These are phyloP conservation scores for Dothideomycetidae sp. DNA, from an alignment of 2,329 filamentous ascomycete species.

Conservation along the genomic window DNA sequence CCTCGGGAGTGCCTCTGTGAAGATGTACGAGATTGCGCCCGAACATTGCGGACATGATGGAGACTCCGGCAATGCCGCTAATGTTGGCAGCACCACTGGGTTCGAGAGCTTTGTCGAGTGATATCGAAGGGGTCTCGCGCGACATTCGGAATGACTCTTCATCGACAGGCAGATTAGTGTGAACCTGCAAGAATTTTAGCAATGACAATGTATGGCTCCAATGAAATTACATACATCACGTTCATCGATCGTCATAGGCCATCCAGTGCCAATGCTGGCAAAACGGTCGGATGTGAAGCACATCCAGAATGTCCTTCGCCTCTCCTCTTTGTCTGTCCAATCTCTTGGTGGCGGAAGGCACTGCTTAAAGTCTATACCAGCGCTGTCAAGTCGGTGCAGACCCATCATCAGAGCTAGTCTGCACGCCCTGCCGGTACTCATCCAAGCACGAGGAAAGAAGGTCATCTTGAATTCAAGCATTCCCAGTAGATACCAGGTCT, in stretches of 20 bases:
- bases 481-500: conserved; percentile 66
- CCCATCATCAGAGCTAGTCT: conserved; percentile 85
- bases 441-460: conserved; percentile 92
- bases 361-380: conserved; percentile 79
- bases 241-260: conserved; percentile 92
- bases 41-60: conserved; percentile 77
- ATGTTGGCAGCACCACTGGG: conserved; percentile 60
- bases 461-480: conserved; percentile 94
- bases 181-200: conserved; percentile 38
- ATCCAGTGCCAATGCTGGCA: conserved; percentile 88
- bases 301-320: conserved; percentile 89
- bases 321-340: conserved; percentile 87
- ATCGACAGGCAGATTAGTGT: conserved; percentile 68
- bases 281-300: conserved; percentile 82
- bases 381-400: conserved; percentile 70
- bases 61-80: conserved; percentile 64
- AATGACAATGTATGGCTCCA: background rate
- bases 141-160: conserved; percentile 78
- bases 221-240: conserved; percentile 47
- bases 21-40: conserved; percentile 84
- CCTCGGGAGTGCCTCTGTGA: conserved; percentile 69
- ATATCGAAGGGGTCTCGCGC: conserved; percentile 55
- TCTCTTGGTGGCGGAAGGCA: conserved; percentile 74
- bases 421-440: conserved; percentile 72
- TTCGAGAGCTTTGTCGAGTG: conserved; percentile 54